These are phyloP conservation scores for Hypoxylon sp. DNA, from an alignment of 2,329 filamentous ascomycete species.

Conservation along the genomic window DNA sequence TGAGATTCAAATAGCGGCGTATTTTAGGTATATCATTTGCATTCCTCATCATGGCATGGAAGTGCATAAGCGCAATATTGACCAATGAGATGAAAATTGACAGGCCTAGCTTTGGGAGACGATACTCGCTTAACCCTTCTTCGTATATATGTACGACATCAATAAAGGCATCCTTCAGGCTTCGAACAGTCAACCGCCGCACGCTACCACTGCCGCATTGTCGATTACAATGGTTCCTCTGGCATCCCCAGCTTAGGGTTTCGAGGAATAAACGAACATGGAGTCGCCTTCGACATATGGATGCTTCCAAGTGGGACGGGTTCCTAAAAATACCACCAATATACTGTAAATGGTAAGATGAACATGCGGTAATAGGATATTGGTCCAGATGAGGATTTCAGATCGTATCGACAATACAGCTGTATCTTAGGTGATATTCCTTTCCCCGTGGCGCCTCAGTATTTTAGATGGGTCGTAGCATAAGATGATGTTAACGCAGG, in stretches of 20 bases:
- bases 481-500: background rate
- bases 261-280: too few relatives aligned
- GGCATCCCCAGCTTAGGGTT: background rate
- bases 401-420: background rate
- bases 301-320: background rate
- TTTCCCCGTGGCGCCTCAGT: background rate
- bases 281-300: background rate
- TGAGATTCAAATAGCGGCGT: background rate
- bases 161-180: conserved; percentile 1
- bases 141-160: background rate
- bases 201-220: background rate
- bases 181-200: background rate
- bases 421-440: conserved; percentile 2
- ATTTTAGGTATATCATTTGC: background rate
- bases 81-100: conserved; percentile 1
- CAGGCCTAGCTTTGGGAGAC: background rate
- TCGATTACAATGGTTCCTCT: background rate
- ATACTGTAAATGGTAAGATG: background rate
- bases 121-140: background rate
- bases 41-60: background rate
- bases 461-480: background rate
- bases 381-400: background rate
- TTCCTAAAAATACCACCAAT: background rate
- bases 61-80: background rate
- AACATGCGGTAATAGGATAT: background rate